Base-by-base conservation (phyloP, 495 filamentous ascomycete species). In the Aspergillus carlsbadensis region DNA sequence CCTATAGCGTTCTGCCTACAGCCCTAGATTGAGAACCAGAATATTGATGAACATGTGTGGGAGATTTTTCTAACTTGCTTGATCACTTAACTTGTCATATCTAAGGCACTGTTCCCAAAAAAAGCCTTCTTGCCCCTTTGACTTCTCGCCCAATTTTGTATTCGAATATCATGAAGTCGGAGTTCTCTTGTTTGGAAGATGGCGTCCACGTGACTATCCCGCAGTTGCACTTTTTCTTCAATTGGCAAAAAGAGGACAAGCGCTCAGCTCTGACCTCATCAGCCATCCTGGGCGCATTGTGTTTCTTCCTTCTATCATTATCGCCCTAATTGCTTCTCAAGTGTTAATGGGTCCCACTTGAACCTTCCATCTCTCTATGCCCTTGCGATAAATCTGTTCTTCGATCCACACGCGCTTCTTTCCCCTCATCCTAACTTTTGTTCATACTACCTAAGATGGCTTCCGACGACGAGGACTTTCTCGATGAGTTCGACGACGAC, bases 401-500 rank as follows among this genome's bases (percentile, higher is more conserved):
- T 49, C 7, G 17, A 37, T 15, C 50, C 51, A 13, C 34, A 21
- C 42, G 15, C 34, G 24, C 31, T 29, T 34, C 31, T 26, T 33
- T 47, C 17, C 22, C 36, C 29, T 42, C 24, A 41, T 24, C 17
- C 44, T 18, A 22, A 20, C 40, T 6, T 22, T 36, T 37, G 18
- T n/a, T 21, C 56, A 40, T 18, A 10, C 2, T 33, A 48, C 15
- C 26, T 39, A 65, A 49, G 46, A 80, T 80, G 77, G 80, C 47
- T 34, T 43, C 77, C 43, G 78, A 80, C 57, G 76, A 79, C 58
- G 78, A 80, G 40, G 77, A 80, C 17, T 77, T 75, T 50, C 75
- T 73, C 39, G 74, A 79, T 35, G 76, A 73, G 43, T 71, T 70
- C 42, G 71, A 78, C 18, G 75, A 78, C 14, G 75, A 75, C 10